Base-by-base conservation (phyloP, 495 filamentous ascomycete species). In the Neurospora hispaniola region DNA sequence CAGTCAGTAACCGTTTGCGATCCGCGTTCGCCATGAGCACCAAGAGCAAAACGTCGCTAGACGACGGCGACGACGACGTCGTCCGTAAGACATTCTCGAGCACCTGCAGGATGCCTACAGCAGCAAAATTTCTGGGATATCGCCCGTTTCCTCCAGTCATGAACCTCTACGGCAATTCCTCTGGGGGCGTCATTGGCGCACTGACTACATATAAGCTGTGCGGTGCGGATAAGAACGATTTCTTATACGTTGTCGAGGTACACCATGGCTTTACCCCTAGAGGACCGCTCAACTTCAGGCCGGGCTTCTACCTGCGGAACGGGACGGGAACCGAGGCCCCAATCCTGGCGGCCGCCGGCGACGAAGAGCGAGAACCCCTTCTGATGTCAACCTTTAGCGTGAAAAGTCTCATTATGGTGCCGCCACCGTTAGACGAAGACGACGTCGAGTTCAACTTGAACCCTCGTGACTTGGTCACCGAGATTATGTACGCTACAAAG, bases 131-230 rank as follows among this genome's bases (percentile, higher is more conserved):
- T n/a, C 3, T 11, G n/a, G 71, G 73, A 40, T 72, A 74, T 35
- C 68, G 70, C 44, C 48, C 74, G 12, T 75, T 75, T 18, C 71
- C 71, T 6, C 35, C 74, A 2, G 41, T 75, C 40, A 73, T 75
- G 27, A 75, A 75, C n/a, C 48, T 73, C n/a, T 71, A 75, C 71
- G 31, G 41, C 41, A 75, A 73, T 23, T 69, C 41, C 74, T 70
- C 48, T 54, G 35, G 35, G 35, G 71, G 71, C 5, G 35, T 71
- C 20, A 31, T 71, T 7, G 31, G 12, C 38, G 59, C 54, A 5
- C 41, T 74, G 18, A 74, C 59, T 18, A 71, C 59, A 4, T 38
- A 20, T 31, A 75, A 71, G 46, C 74, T 73, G 20, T 75, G 70
- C 73, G 73, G 70, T 38, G 27, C 73, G 18, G 62, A 20, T 27